phyloP scores from a whole-genome alignment of 768 basidiomycete genomes.

The Termitomyces eurrhizus region DNA sequence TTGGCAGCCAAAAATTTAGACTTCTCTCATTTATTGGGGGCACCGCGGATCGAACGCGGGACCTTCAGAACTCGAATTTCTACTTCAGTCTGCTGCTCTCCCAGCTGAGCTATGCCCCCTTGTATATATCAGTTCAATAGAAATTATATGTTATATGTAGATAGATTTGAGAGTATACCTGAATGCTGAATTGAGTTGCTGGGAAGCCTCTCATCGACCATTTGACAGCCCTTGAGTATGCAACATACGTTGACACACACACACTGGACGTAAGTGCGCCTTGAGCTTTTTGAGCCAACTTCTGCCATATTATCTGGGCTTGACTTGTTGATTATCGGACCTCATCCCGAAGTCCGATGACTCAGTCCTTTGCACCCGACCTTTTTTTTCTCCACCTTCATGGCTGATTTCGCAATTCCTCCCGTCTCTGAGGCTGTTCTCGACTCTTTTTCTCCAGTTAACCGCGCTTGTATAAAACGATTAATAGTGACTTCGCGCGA shows the following conservation, averaged over 20 bases:
- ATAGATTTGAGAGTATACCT: no score
- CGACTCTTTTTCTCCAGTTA: slow-evolving; percentile 23
- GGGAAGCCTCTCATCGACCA: no score
- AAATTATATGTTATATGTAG: no score
- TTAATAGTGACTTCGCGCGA: slow-evolving; percentile 30
- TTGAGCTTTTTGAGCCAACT: no score
- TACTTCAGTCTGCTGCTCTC: background rate
- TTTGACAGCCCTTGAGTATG: no score
- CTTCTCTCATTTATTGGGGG: background rate
- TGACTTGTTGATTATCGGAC: background rate
- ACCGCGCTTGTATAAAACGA: slow-evolving; percentile 35
- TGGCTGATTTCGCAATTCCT: slow-evolving; percentile 8
- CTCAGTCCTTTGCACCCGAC: no score
- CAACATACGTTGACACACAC: no score
- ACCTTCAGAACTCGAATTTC: background rate
- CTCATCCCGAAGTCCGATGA: background rate
- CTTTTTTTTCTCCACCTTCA: background rate
- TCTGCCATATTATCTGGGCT: no score
- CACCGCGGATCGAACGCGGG: background rate
- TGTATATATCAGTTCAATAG: no score
- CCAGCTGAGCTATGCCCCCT: background rate
- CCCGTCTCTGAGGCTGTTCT: slow-evolving; percentile 18
- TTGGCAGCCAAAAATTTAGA: no score
- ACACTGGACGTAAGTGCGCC: no score
- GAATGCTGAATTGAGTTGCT: no score